Conservation (phyloP, 106 monocot genomes). For the Dendrobium nobile region DNA sequence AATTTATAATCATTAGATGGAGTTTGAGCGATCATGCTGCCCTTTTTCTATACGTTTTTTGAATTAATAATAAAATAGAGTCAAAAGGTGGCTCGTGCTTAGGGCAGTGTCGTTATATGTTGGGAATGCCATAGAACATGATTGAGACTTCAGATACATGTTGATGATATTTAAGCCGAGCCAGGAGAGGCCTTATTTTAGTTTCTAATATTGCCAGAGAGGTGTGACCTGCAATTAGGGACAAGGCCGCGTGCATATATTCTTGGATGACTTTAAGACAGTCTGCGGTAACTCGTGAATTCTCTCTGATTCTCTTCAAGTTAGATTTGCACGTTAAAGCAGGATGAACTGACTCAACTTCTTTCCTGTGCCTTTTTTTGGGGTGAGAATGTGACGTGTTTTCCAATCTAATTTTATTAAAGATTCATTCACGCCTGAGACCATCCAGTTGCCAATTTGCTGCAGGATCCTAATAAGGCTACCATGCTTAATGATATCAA, state of each 20-base stretch:
- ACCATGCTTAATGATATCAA: too few species aligned
- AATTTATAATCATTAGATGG: neutral
- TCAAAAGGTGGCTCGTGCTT: neutral
- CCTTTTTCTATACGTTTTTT: neutral
- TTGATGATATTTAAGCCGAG: too few species aligned
- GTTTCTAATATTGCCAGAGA: too few species aligned
- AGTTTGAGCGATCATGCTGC: neutral
- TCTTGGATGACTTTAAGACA: too few species aligned
- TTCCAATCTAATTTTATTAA: neutral
- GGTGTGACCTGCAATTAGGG: too few species aligned
- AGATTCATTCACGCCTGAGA: neutral
- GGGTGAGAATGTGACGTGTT: neutral
- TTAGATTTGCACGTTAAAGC: neutral
- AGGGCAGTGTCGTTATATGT: neutral
- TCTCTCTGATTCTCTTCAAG: neutral
- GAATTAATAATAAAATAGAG: neutral
- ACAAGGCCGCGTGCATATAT: too few species aligned
- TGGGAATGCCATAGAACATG: neutral
- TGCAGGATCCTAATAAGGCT: neutral
- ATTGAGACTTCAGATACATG: neutral
- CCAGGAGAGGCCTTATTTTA: too few species aligned
- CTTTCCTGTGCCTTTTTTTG: neutral
- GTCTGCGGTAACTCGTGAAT: neutral
- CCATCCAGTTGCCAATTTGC: neutral
- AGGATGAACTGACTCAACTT: neutral